phyloP scores from a whole-genome alignment of 2,329 filamentous ascomycete species.

The Cadophora sp. region DNA sequence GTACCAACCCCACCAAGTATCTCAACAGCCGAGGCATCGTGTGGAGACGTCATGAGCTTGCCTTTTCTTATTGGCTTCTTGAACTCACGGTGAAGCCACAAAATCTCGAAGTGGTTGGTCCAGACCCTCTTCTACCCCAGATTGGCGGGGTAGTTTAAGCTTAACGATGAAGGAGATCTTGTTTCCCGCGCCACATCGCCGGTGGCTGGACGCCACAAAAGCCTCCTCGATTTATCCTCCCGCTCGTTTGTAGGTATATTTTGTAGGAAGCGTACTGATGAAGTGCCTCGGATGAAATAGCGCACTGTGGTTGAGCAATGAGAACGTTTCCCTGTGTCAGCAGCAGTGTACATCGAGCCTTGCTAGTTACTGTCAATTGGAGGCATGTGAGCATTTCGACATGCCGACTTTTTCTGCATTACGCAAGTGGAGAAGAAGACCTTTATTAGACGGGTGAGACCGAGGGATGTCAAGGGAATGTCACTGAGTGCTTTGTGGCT shows the following conservation, averaged over 20 bases:
- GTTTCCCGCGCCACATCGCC: neutral
- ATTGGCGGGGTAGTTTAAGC: conserved; percentile 1
- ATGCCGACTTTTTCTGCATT: no score
- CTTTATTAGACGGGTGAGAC: neutral
- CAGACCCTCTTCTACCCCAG: neutral
- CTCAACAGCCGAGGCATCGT: no score
- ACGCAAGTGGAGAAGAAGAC: neutral
- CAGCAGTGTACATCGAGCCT: neutral
- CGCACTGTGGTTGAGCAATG: neutral
- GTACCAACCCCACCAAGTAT: no score
- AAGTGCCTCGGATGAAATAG: neutral
- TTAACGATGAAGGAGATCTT: neutral
- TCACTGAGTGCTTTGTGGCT: neutral
- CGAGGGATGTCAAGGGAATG: neutral
- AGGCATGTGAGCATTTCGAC: neutral
- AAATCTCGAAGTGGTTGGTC: no score
- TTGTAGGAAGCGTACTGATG: neutral
- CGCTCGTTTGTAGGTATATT: no score
- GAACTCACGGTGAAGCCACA: no score
- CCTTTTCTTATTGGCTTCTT: no score
- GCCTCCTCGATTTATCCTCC: neutral
- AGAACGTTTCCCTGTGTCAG: conserved; percentile 6
- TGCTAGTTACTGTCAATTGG: neutral
- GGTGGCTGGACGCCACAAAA: neutral
- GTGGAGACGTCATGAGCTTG: no score